Evolutionary conservation across 1,284 basidiomycete species (phyloP).

Genomic region (Peniophora sp.): DNA sequence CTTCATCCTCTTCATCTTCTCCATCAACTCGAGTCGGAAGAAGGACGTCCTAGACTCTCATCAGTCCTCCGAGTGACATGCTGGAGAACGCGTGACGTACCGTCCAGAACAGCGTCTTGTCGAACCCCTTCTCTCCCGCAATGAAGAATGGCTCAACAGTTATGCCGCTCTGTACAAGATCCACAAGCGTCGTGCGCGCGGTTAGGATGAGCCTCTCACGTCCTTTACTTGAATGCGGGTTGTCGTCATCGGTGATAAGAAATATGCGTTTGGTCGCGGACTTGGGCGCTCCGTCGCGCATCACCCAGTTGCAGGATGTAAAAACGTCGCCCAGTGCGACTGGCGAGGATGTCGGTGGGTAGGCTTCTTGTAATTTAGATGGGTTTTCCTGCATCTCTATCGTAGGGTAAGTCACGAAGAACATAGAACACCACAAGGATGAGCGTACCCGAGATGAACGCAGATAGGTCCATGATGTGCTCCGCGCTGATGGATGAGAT

Average conservation of each 20-base stretch:
- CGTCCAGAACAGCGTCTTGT: slow-evolving; percentile 77
- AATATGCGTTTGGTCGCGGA: slow-evolving; percentile 88
- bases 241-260: slow-evolving; percentile 87
- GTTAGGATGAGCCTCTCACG: slow-evolving; percentile 54
- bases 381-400: slow-evolving; percentile 44
- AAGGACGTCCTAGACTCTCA: slow-evolving; percentile 53
- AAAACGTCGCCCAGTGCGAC: slow-evolving; percentile 80
- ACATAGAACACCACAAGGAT: not conserved
- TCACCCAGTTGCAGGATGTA: slow-evolving; percentile 79
- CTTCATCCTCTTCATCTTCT: slow-evolving; percentile 41
- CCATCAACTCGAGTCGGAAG: slow-evolving; percentile 36
- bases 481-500: slow-evolving; percentile 76
- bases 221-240: slow-evolving; percentile 40
- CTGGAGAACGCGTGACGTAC: slow-evolving; percentile 36
- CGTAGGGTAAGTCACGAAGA: not conserved
- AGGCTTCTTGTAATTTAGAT: slow-evolving; percentile 41
- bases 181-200: slow-evolving; percentile 69
- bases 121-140: slow-evolving; percentile 61
- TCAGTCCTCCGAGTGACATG: slow-evolving; percentile 1
- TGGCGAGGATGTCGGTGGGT: slow-evolving; percentile 51
- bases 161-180: slow-evolving; percentile 75
- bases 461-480: slow-evolving; percentile 67
- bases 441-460: slow-evolving; percentile 63
- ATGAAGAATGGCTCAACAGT: slow-evolving; percentile 92
- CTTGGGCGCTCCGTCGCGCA: slow-evolving; percentile 80